These are phyloP conservation scores for Achlya hypogyna DNA, from an alignment of 352 stramenopile species.

Conservation along the genomic window DNA sequence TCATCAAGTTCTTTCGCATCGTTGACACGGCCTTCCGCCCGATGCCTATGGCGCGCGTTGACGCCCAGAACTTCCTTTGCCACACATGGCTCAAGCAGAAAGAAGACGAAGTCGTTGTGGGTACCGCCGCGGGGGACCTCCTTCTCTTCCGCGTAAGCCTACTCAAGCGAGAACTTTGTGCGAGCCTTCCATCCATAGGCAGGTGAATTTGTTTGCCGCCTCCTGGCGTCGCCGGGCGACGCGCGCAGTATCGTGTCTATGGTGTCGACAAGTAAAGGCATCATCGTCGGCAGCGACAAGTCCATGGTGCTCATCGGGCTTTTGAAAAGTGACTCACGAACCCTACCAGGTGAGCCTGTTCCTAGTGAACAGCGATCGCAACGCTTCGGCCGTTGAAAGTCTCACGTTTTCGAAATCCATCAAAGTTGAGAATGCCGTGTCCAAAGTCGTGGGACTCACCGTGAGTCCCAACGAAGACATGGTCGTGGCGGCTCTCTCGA, in stretches of 20 bases:
- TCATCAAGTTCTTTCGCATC: slow-evolving; percentile 88
- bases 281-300: slow-evolving; percentile 71
- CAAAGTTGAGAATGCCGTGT: slow-evolving; percentile 42
- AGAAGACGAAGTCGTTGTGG: slow-evolving; percentile 83
- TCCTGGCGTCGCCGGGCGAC: slow-evolving; percentile 43
- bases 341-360: slow-evolving; percentile 14
- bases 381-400: background rate
- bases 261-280: slow-evolving; percentile 55
- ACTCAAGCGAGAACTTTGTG: background rate
- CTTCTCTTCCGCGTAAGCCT: slow-evolving; percentile 58
- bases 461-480: slow-evolving; percentile 72
- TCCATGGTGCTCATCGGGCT: slow-evolving; percentile 56
- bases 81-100: slow-evolving; percentile 87
- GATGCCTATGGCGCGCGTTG: slow-evolving; percentile 71
- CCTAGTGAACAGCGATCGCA: slow-evolving; percentile 12
- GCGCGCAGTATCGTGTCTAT: slow-evolving; percentile 43
- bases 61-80: slow-evolving; percentile 61
- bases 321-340: too few relatives aligned
- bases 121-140: slow-evolving; percentile 71
- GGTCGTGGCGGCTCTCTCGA: slow-evolving; percentile 54
- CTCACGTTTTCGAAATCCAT: slow-evolving; percentile 24
- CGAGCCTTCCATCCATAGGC: too few relatives aligned
- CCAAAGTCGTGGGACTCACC: slow-evolving; percentile 39
- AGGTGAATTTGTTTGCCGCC: slow-evolving; percentile 53
- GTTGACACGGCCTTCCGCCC: slow-evolving; percentile 76